Percentiles rank a stretch among this genome's conserved stretches.
Conservation (phyloP, 306 rosid genomes). For the Rosa chinensis region DNA sequence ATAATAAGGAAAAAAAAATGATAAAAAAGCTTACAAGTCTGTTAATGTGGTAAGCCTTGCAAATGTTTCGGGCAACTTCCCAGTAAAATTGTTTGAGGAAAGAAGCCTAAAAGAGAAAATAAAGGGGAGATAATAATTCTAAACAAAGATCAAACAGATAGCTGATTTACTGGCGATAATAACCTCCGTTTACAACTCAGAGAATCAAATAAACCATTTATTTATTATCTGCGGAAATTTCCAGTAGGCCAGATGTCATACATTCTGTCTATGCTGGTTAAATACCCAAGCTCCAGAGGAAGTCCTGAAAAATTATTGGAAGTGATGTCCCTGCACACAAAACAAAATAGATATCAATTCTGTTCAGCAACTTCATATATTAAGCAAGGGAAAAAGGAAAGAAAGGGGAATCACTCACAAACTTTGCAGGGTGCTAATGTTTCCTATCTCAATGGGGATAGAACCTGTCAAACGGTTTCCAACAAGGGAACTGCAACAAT, state of each 20-base stretch:
- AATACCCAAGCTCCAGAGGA: slow-evolving; percentile 25
- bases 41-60: no score
- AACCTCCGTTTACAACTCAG: neutral
- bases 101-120: no score
- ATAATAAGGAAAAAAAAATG: neutral
- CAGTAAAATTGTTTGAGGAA: no score
- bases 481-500: slow-evolving; percentile 15
- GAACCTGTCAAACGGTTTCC: slow-evolving; percentile 48
- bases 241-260: neutral
- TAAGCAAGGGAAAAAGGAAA: neutral
- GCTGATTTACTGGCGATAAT: no score
- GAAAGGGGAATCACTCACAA: slow-evolving; percentile 47
- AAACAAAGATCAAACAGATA: no score
- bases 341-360: neutral
- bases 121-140: no score
- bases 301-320: slow-evolving; percentile 66
- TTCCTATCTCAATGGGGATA: slow-evolving; percentile 63
- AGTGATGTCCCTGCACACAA: slow-evolving; percentile 49
- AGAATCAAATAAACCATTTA: neutral
- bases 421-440: slow-evolving; percentile 50
- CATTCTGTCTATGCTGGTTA: neutral
- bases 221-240: neutral
- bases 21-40: neutral
- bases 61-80: no score
- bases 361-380: neutral